Percentiles rank a stretch among this genome's conserved stretches.
phyloP scores from a whole-genome alignment of 2,329 filamentous ascomycete genomes.

The Stemphylium beticola region DNA sequence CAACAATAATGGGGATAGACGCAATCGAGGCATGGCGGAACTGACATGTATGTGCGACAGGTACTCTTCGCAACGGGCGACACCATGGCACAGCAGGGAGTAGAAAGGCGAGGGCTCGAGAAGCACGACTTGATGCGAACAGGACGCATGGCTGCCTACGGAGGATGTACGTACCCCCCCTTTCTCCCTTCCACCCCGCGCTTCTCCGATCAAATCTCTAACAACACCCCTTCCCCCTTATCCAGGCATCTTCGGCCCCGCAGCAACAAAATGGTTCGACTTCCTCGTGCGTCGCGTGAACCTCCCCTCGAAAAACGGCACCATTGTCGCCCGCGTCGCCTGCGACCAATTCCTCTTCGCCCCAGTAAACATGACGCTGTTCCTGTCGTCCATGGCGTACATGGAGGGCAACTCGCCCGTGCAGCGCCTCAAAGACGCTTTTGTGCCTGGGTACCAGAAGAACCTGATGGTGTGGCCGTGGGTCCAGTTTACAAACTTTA shows the following conservation, averaged over 20 bases:
- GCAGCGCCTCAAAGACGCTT: conserved; percentile 76
- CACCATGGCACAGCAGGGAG: conserved; percentile 84
- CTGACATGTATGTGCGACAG: conserved; percentile 43
- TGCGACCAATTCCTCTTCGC: conserved; percentile 82
- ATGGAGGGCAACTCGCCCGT: conserved; percentile 70
- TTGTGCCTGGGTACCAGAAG: conserved; percentile 73
- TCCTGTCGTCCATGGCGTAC: conserved; percentile 83
- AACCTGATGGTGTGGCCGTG: conserved; percentile 90
- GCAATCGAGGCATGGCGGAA: neutral
- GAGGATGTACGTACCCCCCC: conserved; percentile 65
- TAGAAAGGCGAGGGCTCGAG: conserved; percentile 78
- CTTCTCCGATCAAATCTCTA: neutral
- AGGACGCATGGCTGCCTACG: conserved; percentile 80
- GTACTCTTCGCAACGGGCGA: conserved; percentile 93
- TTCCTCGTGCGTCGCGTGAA: conserved; percentile 75
- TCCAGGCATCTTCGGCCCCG: conserved; percentile 81
- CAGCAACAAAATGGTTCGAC: conserved; percentile 84
- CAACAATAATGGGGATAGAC: neutral
- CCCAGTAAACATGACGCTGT: conserved; percentile 78
- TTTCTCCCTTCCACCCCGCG: neutral
- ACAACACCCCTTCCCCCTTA: conserved; percentile 2
- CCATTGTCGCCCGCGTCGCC: conserved; percentile 78
- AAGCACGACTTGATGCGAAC: conserved; percentile 76
- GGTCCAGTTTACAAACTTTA: conserved; percentile 88
- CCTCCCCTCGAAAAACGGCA: conserved; percentile 68